Evolutionary conservation across 495 filamentous ascomycete genomes (phyloP).

Genomic region (Penicillium cataractarum): DNA sequence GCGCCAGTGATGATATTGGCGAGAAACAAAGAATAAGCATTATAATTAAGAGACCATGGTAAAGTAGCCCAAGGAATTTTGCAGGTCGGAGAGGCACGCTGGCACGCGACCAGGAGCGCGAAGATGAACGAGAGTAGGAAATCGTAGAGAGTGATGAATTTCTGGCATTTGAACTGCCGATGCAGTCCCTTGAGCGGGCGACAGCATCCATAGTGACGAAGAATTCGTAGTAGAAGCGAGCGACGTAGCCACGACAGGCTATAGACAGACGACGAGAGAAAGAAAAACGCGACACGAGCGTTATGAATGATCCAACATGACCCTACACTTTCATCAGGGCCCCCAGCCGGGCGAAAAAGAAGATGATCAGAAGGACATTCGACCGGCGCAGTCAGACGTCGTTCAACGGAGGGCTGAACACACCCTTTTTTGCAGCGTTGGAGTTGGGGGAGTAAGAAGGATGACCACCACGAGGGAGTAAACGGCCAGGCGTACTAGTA

Average conservation of each 20-base stretch:
- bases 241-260: conserved; percentile 20
- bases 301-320: conserved; percentile 17
- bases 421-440: not conserved
- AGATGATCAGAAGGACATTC: conserved; percentile 1
- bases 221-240: conserved; percentile 24
- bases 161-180: conserved; percentile 2
- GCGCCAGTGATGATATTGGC: conserved; percentile 18
- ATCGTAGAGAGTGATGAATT: conserved; percentile 15
- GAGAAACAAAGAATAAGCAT: conserved; percentile 28
- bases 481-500: not conserved
- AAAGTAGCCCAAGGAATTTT: conserved; percentile 9
- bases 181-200: conserved; percentile 3
- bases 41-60: conserved; percentile 29
- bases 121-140: conserved; percentile 17
- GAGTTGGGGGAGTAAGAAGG: not conserved
- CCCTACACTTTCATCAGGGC: not conserved
- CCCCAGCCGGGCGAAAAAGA: not conserved
- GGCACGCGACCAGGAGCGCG: conserved; percentile 13
- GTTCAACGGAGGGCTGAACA: not conserved
- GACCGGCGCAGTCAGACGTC: not conserved
- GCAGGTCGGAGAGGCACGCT: conserved; percentile 9
- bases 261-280: conserved; percentile 13
- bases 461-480: not conserved
- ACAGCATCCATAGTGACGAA: conserved; percentile 12
- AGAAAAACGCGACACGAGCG: conserved; percentile 9